Evolutionary conservation across 805 yeast species (phyloP).

Genomic region (Yarrowia sp.): DNA sequence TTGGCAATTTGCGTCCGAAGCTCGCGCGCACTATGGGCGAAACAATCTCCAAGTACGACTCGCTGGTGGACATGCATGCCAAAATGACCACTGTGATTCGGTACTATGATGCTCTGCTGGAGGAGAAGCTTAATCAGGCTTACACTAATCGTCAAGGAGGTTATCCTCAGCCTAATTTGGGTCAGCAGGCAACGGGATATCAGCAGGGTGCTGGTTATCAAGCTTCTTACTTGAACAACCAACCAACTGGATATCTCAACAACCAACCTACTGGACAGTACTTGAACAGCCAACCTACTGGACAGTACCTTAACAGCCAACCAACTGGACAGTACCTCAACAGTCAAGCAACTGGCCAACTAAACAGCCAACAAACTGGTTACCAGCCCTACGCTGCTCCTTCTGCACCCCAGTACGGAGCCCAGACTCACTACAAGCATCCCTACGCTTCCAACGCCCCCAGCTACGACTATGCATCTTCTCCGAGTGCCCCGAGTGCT

Average conservation of each 20-base stretch:
- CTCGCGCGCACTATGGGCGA: conserved; percentile 58
- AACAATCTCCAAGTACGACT: conserved; percentile 61
- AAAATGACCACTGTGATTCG: conserved; percentile 73
- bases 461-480: conserved; percentile 19
- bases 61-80: conserved; percentile 67
- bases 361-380: neutral
- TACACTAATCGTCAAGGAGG: conserved; percentile 28
- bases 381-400: neutral
- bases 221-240: neutral
- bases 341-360: neutral
- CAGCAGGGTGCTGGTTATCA: no score
- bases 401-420: conserved; percentile 3
- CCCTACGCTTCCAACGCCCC: neutral
- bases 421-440: neutral
- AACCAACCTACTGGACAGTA: neutral
- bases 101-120: conserved; percentile 73
- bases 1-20: conserved; percentile 65
- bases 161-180: neutral
- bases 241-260: neutral
- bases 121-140: conserved; percentile 49
- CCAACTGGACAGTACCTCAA: neutral
- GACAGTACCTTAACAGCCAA: neutral
- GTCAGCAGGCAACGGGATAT: neutral
- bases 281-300: no score
- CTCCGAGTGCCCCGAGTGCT: conserved; percentile 13